These are phyloP conservation scores for Parascedosporium putredinis DNA, from an alignment of 2,329 filamentous ascomycete species.

Conservation along the genomic window DNA sequence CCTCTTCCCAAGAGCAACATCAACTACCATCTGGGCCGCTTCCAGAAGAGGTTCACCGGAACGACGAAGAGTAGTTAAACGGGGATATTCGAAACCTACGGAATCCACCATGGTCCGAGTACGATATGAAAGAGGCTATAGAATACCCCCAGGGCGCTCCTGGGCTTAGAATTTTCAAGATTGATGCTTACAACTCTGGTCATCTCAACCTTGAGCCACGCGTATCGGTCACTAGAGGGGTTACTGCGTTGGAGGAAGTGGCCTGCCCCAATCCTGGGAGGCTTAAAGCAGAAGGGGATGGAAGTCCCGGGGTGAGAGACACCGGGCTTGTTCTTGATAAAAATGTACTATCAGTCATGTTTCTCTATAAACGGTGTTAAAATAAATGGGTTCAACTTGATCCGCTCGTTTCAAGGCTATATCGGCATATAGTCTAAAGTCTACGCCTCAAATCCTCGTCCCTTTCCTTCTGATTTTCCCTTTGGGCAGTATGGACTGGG, in stretches of 20 bases:
- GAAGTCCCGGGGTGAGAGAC: background rate
- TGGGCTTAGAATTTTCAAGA: too few species aligned
- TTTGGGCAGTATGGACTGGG: too few species aligned
- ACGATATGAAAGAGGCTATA: too few species aligned
- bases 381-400: background rate
- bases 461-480: too few species aligned
- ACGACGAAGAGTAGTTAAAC: conserved; percentile 24
- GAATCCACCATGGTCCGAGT: too few species aligned
- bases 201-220: too few species aligned
- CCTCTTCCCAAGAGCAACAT: conserved; percentile 58
- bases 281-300: background rate
- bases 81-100: too few species aligned
- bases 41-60: conserved; percentile 56
- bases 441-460: too few species aligned
- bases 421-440: too few species aligned
- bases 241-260: background rate
- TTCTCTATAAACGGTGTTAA: background rate
- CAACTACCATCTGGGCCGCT: conserved; percentile 85
- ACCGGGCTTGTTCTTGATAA: conserved; percentile 1
- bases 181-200: too few species aligned
- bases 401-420: too few species aligned
- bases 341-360: conserved; percentile 1
- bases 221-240: background rate
- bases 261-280: background rate
- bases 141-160: too few species aligned